Percentiles rank a stretch among this genome's conserved stretches.
These are phyloP conservation scores for Lactifluus rugatus DNA, from an alignment of 768 basidiomycete species.

Conservation along the genomic window DNA sequence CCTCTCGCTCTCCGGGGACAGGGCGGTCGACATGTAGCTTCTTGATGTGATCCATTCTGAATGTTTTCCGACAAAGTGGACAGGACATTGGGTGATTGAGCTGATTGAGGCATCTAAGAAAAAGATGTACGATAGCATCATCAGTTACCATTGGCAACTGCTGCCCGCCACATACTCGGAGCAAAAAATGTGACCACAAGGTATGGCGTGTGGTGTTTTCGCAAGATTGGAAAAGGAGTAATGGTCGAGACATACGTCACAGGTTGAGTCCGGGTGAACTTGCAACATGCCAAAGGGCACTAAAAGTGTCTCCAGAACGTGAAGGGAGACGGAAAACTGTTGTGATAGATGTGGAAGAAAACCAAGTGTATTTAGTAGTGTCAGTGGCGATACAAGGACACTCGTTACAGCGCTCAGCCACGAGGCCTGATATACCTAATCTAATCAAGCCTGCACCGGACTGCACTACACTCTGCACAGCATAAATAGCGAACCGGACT, in stretches of 20 bases:
- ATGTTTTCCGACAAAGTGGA: constrained; percentile 58
- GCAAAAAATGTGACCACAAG: constrained; percentile 74
- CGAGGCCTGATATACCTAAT: constrained; percentile 5
- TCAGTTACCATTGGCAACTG: background rate
- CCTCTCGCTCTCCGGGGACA: constrained; percentile 3
- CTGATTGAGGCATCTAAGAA: constrained; percentile 45
- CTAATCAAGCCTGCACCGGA: background rate
- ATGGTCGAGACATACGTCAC: constrained; percentile 66
- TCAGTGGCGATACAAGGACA: constrained; percentile 8
- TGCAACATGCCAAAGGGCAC: constrained; percentile 36
- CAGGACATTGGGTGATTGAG: constrained; percentile 42
- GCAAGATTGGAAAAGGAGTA: constrained; percentile 44
- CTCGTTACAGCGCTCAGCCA: background rate
- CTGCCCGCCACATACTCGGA: constrained; percentile 38
- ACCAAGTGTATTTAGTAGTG: constrained; percentile 14
- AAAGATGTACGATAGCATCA: background rate
- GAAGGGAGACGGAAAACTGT: background rate
- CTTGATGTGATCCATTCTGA: constrained; percentile 47
- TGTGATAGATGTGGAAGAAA: constrained; percentile 1
- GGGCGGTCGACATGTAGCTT: constrained; percentile 52
- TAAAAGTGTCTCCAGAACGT: background rate
- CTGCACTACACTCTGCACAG: background rate
- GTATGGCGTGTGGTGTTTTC: constrained; percentile 57
- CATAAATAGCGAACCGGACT: background rate
- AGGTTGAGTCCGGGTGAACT: constrained; percentile 59